Conservation (phyloP, 345 rosid species). For the Eucalyptus grandis region DNA sequence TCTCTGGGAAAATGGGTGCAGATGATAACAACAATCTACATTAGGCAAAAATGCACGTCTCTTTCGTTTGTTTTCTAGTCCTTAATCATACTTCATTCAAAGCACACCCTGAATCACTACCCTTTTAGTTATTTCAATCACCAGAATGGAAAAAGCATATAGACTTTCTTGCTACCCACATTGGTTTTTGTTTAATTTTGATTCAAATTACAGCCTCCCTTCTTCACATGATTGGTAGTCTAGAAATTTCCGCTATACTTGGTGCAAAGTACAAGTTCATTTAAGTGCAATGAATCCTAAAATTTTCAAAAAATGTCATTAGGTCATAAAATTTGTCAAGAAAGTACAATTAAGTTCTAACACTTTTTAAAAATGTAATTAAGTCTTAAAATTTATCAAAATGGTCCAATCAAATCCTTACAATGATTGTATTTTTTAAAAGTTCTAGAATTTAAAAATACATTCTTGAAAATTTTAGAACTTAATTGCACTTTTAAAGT, state of each 20-base stretch:
- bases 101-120: background rate
- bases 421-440: too few relatives aligned
- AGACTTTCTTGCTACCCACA: background rate
- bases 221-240: background rate
- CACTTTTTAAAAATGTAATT: too few relatives aligned
- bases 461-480: too few relatives aligned
- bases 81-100: background rate
- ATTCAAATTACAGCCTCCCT: background rate
- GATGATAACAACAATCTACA: background rate
- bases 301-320: too few relatives aligned
- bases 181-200: background rate
- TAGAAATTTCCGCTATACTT: background rate
- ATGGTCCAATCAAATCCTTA: too few relatives aligned
- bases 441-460: too few relatives aligned
- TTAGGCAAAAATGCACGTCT: background rate
- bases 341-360: too few relatives aligned
- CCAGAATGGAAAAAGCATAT: background rate
- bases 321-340: too few relatives aligned
- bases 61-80: background rate
- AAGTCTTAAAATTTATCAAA: too few relatives aligned
- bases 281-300: too few relatives aligned
- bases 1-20: background rate
- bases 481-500: too few relatives aligned
- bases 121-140: too few relatives aligned
- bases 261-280: background rate